Conservation (phyloP, 495 filamentous ascomycete species). For the Penicillium ochrochloron region DNA sequence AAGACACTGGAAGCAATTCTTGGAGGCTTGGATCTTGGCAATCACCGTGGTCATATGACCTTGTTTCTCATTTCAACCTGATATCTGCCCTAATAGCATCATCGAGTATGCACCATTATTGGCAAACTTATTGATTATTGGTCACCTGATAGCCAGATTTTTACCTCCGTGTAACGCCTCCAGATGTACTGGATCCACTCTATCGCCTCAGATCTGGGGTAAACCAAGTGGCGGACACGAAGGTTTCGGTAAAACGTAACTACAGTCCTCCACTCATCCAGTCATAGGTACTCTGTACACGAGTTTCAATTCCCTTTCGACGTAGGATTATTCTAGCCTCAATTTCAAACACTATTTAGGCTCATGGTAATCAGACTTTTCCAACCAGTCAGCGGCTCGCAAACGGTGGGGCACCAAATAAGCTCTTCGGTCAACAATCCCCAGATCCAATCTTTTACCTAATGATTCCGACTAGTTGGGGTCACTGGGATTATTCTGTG, state of each 20-base stretch:
- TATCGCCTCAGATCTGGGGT: neutral
- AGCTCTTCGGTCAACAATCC: constrained; percentile 22
- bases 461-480: constrained; percentile 29
- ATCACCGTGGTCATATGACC: too few species aligned
- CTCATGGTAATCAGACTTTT: neutral
- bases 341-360: neutral
- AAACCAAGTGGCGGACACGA: constrained; percentile 1
- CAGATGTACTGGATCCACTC: neutral
- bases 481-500: constrained; percentile 26
- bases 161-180: neutral
- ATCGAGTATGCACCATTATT: too few species aligned
- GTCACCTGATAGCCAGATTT: neutral
- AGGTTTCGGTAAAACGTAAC: neutral
- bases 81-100: too few species aligned
- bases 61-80: too few species aligned
- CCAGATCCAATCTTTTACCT: constrained; percentile 30
- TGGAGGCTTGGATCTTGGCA: too few species aligned
- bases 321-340: neutral
- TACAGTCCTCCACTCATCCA: neutral
- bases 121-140: neutral
- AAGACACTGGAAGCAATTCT: too few species aligned
- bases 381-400: neutral
- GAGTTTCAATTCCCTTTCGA: neutral
- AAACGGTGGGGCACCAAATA: constrained; percentile 26
- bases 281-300: too few species aligned